Percentiles rank a stretch among this genome's conserved stretches.
Evolutionary conservation across 768 basidiomycete genomes (phyloP).

Genomic region (Termitomyces sp.): DNA sequence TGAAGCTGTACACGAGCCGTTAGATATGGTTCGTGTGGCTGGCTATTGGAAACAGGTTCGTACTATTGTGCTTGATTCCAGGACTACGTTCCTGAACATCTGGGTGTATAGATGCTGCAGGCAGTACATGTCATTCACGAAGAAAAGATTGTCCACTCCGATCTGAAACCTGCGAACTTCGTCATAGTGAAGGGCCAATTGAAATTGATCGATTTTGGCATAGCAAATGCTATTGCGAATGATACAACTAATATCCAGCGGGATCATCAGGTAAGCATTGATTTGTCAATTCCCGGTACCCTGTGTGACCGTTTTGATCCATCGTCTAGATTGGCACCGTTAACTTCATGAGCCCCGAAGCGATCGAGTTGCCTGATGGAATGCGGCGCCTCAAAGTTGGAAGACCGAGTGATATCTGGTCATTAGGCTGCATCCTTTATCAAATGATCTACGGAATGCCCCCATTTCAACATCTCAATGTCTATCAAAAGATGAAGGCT

Average conservation of each 20-base stretch:
- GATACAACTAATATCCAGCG: conserved; percentile 98
- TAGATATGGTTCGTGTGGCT: conserved; percentile 93
- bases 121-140: conserved; percentile 98
- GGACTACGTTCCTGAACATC: neutral
- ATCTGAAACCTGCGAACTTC: conserved; percentile 98
- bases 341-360: conserved; percentile 99
- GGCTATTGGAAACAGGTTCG: conserved; percentile 96
- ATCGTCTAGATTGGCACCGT: conserved; percentile 80
- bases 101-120: conserved; percentile 76
- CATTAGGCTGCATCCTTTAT: conserved; percentile 94
- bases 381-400: conserved; percentile 92
- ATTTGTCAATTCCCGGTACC: neutral
- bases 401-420: conserved; percentile 96
- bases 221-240: conserved; percentile 97
- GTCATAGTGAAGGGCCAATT: conserved; percentile 92
- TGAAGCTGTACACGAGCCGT: conserved; percentile 76
- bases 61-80: neutral
- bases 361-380: conserved; percentile 83
- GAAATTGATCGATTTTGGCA: conserved; percentile 99
- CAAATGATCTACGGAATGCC: conserved; percentile 97
- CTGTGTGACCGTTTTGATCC: conserved; percentile 1
- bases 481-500: conserved; percentile 89
- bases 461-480: conserved; percentile 82
- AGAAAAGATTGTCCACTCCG: conserved; percentile 98
- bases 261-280: conserved; percentile 74